These are phyloP conservation scores for Lepidopterella palustris DNA, from an alignment of 495 filamentous ascomycete genomes.

Conservation along the genomic window DNA sequence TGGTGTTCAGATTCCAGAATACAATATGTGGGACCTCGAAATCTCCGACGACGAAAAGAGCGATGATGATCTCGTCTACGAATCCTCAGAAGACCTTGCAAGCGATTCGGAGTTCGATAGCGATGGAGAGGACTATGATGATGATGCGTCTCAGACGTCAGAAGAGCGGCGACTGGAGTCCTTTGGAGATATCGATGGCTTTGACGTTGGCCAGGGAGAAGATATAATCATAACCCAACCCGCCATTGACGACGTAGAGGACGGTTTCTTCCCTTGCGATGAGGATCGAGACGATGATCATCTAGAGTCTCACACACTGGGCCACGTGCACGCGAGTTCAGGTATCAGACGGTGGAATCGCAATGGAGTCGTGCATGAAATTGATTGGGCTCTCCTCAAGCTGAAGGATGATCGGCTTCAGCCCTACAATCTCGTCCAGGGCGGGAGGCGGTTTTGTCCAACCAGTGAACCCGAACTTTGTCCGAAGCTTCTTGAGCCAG, in stretches of 20 bases:
- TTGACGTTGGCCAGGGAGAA: slow-evolving; percentile 66
- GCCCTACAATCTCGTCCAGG: slow-evolving; percentile 56
- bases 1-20: slow-evolving; percentile 15
- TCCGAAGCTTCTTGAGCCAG: slow-evolving; percentile 26
- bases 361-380: slow-evolving; percentile 71
- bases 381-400: slow-evolving; percentile 92
- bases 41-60: slow-evolving; percentile 30
- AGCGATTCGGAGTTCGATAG: slow-evolving; percentile 46
- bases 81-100: slow-evolving; percentile 27
- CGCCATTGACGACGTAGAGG: slow-evolving; percentile 77
- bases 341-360: slow-evolving; percentile 68
- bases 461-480: slow-evolving; percentile 12
- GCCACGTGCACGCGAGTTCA: slow-evolving; percentile 81
- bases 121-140: slow-evolving; percentile 14
- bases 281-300: slow-evolving; percentile 67
- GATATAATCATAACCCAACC: slow-evolving; percentile 75
- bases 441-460: slow-evolving; percentile 36
- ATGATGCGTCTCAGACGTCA: background rate
- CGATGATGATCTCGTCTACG: slow-evolving; percentile 25
- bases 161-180: background rate
- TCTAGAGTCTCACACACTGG: slow-evolving; percentile 66
- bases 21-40: slow-evolving; percentile 21
- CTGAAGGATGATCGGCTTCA: slow-evolving; percentile 65
- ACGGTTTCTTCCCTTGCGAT: slow-evolving; percentile 62
- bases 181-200: slow-evolving; percentile 71